Evolutionary conservation across 1,139 yeast species (phyloP).

Genomic region (Arxiozyma slooffiae): DNA sequence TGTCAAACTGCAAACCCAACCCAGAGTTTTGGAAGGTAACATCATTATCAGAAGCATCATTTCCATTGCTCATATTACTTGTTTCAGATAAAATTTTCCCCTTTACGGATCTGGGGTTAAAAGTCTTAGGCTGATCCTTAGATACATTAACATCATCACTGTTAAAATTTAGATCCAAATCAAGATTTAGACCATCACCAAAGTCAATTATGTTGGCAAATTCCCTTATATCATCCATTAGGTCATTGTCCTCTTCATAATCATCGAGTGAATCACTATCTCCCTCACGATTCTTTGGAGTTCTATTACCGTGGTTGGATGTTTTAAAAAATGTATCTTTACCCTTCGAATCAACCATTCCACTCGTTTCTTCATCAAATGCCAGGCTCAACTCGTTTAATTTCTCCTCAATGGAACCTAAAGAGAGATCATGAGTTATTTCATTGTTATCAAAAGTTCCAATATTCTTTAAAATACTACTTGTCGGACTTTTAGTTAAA

Average conservation of each 20-base stretch:
- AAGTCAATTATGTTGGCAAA: constrained; percentile 59
- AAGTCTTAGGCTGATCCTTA: constrained; percentile 5
- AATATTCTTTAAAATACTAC: constrained; percentile 42
- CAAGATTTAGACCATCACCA: constrained; percentile 37
- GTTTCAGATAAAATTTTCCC: not conserved
- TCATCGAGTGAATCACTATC: not conserved
- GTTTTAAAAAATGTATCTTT: not conserved
- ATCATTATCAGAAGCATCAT: not conserved
- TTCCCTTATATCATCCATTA: constrained; percentile 39
- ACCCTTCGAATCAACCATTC: not conserved
- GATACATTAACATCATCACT: not conserved
- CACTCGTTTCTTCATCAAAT: constrained; percentile 7
- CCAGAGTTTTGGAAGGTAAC: not conserved
- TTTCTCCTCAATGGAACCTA: constrained; percentile 23
- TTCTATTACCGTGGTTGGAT: not conserved
- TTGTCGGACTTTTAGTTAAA: constrained; percentile 35
- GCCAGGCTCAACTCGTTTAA: constrained; percentile 19
- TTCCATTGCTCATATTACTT: not conserved
- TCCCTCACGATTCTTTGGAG: not conserved
- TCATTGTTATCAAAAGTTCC: constrained; percentile 23
- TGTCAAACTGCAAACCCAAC: not conserved
- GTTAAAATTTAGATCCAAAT: constrained; percentile 17
- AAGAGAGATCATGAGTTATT: constrained; percentile 12
- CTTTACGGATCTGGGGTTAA: constrained; percentile 10
- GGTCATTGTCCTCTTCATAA: constrained; percentile 29